Conservation (phyloP, 345 rosid genomes). For the Euphorbia tirucalli region DNA sequence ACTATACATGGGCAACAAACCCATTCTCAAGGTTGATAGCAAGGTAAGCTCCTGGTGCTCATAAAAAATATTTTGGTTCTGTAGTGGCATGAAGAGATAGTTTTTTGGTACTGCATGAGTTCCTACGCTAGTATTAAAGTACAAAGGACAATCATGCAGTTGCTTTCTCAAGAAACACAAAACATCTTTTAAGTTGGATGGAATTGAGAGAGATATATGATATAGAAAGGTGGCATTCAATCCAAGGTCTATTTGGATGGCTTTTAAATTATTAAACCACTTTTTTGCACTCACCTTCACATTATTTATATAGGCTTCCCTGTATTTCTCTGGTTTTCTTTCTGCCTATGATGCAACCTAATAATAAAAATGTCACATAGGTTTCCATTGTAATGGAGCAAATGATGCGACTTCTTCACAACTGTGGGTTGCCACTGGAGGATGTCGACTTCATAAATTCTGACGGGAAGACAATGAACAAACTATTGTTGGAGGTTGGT, state of each 20-base stretch:
- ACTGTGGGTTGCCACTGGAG: constrained; percentile 85
- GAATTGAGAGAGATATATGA: background rate
- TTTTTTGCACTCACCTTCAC: background rate
- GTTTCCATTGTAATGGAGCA: constrained; percentile 98
- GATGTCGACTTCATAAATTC: constrained; percentile 94
- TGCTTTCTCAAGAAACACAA: background rate
- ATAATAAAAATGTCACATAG: constrained; percentile 33
- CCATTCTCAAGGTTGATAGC: constrained; percentile 90
- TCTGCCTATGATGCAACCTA: constrained; percentile 11
- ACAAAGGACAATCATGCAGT: too few species aligned
- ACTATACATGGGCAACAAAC: constrained; percentile 96
- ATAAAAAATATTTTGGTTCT: background rate
- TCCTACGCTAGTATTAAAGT: background rate
- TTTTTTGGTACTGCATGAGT: background rate
- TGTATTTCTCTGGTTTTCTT: background rate
- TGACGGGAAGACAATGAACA: constrained; percentile 94
- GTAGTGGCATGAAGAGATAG: background rate
- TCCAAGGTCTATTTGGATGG: background rate
- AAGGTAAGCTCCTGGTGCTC: constrained; percentile 49
- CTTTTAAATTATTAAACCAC: background rate
- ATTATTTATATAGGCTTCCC: background rate
- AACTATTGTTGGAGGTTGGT: constrained; percentile 78
- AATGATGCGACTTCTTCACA: constrained; percentile 86
- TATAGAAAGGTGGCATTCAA: background rate
- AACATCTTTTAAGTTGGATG: background rate